A percentile compares a stretch with the other conserved stretches of the same genome.
These are phyloP conservation scores for Hymenoscyphus salicellus DNA, from an alignment of 2,329 filamentous ascomycete genomes.

Conservation along the genomic window DNA sequence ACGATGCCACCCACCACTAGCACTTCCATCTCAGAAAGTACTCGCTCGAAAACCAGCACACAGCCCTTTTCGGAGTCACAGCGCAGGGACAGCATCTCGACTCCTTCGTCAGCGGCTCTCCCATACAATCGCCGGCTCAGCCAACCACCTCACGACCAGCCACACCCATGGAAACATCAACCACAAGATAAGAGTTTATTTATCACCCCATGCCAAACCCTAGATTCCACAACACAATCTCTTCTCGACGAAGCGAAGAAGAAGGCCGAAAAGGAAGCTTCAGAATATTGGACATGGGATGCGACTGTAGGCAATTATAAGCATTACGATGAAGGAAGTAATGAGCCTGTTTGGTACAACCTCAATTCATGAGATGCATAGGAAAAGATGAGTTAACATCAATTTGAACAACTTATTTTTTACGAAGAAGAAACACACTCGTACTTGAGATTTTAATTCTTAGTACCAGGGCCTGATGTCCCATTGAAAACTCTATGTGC, in stretches of 20 bases:
- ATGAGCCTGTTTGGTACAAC: conserved; percentile 10
- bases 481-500: too few species aligned
- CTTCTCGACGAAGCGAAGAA: conserved; percentile 1
- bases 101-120: too few species aligned
- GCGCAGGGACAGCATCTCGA: background rate
- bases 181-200: background rate
- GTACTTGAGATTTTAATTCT: too few species aligned
- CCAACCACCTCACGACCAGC: conserved; percentile 4
- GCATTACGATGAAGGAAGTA: conserved; percentile 6
- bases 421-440: too few species aligned
- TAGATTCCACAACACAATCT: background rate
- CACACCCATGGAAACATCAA: background rate
- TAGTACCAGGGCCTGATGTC: too few species aligned
- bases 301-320: conserved; percentile 3
- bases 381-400: too few species aligned
- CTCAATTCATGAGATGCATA: background rate
- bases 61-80: background rate
- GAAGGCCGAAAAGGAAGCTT: background rate
- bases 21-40: background rate
- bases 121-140: background rate
- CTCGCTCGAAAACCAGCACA: background rate
- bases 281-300: conserved; percentile 13
- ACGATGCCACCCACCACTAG: background rate
- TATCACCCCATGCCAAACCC: background rate
- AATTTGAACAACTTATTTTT: too few species aligned